phyloP scores from a whole-genome alignment of 148 eudicot species.

The Amaranthus palmeri region DNA sequence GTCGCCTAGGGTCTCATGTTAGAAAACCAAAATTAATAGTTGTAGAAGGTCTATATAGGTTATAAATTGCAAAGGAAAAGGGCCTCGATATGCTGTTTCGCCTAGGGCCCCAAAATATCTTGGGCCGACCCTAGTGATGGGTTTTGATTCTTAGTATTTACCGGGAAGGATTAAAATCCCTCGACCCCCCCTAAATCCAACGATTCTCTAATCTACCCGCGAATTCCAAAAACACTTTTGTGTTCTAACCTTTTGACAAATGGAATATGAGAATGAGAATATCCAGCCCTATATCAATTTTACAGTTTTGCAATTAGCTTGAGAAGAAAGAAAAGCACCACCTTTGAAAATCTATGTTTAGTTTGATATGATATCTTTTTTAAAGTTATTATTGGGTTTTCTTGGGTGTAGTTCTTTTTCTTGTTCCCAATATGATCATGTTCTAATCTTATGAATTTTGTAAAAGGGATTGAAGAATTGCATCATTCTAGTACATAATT shows the following conservation, averaged over 20 bases:
- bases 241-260: slow-evolving; percentile 6
- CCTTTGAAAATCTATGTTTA: slow-evolving; percentile 4
- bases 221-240: too few relatives aligned
- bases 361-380: neutral
- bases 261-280: slow-evolving; percentile 17
- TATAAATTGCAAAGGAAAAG: too few relatives aligned
- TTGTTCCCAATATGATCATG: slow-evolving; percentile 16
- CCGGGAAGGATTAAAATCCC: too few relatives aligned
- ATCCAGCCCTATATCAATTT: slow-evolving; percentile 16
- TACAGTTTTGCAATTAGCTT: slow-evolving; percentile 21
- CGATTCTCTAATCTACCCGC: too few relatives aligned
- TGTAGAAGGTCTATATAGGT: too few relatives aligned
- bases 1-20: too few relatives aligned
- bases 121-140: neutral
- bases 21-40: too few relatives aligned
- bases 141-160: too few relatives aligned
- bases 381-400: neutral
- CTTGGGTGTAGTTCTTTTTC: slow-evolving; percentile 22
- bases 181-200: too few relatives aligned
- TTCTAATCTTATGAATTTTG: slow-evolving; percentile 58
- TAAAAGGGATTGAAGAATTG: slow-evolving; percentile 21
- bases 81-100: too few relatives aligned
- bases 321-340: slow-evolving; percentile 30
- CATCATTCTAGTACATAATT: slow-evolving; percentile 22
- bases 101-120: too few relatives aligned